phyloP scores from a whole-genome alignment of 2,329 filamentous ascomycete genomes.

The Trichoderma sp. region DNA sequence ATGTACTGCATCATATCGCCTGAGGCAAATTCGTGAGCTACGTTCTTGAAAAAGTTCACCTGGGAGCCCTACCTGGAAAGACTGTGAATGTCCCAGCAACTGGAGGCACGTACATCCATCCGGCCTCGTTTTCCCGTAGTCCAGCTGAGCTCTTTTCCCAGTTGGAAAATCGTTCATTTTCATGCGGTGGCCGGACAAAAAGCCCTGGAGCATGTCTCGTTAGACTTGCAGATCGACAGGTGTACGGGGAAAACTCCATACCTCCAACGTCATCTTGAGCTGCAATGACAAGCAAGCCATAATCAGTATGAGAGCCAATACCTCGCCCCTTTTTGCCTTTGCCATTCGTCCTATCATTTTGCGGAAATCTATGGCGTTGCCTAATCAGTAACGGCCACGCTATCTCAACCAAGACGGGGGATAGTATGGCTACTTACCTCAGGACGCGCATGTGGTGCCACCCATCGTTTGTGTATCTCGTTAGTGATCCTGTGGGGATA shows the following conservation, averaged over 20 bases:
- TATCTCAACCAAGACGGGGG: neutral
- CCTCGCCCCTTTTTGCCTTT: constrained; percentile 49
- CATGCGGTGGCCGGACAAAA: constrained; percentile 44
- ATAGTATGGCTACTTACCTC: constrained; percentile 32
- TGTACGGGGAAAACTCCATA: neutral
- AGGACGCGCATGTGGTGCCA: constrained; percentile 52
- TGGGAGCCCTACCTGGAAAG: constrained; percentile 41
- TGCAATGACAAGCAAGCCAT: constrained; percentile 50
- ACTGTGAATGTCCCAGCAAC: constrained; percentile 45
- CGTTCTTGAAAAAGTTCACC: neutral
- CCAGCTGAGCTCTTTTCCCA: constrained; percentile 46
- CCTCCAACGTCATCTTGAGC: constrained; percentile 50
- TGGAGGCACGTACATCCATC: constrained; percentile 49
- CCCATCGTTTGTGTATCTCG: constrained; percentile 43
- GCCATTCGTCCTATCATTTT: constrained; percentile 39
- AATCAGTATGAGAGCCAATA: constrained; percentile 52
- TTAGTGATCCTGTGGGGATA: constrained; percentile 40
- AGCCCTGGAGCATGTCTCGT: constrained; percentile 31
- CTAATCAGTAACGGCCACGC: neutral
- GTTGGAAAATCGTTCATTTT: constrained; percentile 42
- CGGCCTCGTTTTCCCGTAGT: constrained; percentile 41
- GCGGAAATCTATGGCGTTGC: constrained; percentile 31
- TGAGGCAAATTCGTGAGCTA: neutral
- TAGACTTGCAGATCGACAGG: neutral
- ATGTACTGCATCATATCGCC: constrained; percentile 54